A percentile compares a stretch with the other conserved stretches of the same genome.
Evolutionary conservation across 768 basidiomycete genomes (phyloP).

Genomic region (Erythrobasidium yunnanense): DNA sequence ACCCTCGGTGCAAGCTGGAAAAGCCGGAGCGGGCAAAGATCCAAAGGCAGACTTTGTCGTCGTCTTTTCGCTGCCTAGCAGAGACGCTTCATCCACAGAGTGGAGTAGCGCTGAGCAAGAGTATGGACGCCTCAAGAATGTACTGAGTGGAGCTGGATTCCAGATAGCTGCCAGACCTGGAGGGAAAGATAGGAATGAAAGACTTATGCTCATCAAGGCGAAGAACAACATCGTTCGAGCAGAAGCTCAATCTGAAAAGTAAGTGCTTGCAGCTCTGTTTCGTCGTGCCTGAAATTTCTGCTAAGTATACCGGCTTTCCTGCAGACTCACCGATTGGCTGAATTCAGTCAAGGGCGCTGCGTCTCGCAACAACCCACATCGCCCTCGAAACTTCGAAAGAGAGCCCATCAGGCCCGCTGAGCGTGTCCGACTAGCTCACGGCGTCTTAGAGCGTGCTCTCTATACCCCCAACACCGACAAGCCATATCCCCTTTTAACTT

Average conservation of each 20-base stretch:
- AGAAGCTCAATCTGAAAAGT: constrained; percentile 8
- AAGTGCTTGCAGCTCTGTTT: not conserved
- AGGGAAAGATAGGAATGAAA: not conserved
- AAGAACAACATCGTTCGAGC: not conserved
- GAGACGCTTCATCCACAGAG: not conserved
- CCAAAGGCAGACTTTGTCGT: constrained; percentile 20
- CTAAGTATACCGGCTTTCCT: not conserved
- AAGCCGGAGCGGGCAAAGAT: not conserved
- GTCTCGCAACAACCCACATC: constrained; percentile 49
- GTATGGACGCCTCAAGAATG: not conserved
- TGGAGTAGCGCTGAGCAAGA: not conserved
- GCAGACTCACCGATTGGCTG: constrained; percentile 62
- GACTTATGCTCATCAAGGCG: constrained; percentile 4
- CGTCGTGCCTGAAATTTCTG: not conserved
- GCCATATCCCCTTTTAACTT: constrained; percentile 70
- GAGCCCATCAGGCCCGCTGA: constrained; percentile 55
- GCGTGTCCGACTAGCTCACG: constrained; percentile 65
- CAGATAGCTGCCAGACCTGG: not conserved
- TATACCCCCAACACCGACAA: constrained; percentile 31
- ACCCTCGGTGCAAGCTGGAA: not conserved
- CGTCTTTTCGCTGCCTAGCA: not conserved
- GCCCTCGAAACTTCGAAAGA: constrained; percentile 47
- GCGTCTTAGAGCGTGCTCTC: constrained; percentile 50
- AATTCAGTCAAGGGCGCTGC: constrained; percentile 49
- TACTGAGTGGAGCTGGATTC: not conserved